Percentiles rank a stretch among this genome's conserved stretches.
phyloP scores from a whole-genome alignment of 2,329 filamentous ascomycete species.

The Hymenoscyphus salicellus region DNA sequence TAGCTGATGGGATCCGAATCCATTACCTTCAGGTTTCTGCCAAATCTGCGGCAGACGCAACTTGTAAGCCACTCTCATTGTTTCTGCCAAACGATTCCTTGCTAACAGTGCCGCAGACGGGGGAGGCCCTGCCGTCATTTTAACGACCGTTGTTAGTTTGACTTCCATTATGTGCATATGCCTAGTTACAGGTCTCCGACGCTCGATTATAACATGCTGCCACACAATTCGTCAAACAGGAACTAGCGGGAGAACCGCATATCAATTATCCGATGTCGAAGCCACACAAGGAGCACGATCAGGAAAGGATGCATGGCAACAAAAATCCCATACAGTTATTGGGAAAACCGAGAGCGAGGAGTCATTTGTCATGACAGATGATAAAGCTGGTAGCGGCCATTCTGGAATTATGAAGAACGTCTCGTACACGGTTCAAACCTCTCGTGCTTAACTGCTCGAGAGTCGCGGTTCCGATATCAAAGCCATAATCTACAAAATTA shows the following conservation, averaged over 20 bases:
- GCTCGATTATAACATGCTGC: slow-evolving; percentile 1
- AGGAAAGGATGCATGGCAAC: neutral
- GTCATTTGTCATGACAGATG: neutral
- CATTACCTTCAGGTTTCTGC: slow-evolving; percentile 1
- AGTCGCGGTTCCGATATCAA: neutral
- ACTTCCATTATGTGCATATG: slow-evolving; percentile 3
- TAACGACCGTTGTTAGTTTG: slow-evolving; percentile 4
- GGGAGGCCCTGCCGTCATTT: neutral
- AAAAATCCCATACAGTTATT: neutral
- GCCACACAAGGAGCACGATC: neutral
- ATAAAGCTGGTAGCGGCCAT: neutral
- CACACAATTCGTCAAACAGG: neutral
- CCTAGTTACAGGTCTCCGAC: slow-evolving; percentile 5
- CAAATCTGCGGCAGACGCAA: neutral
- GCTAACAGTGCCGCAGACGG: neutral
- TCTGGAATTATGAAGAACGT: neutral
- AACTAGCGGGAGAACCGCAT: neutral
- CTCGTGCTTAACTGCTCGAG: neutral
- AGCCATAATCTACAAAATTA: neutral
- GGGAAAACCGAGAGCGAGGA: slow-evolving; percentile 5
- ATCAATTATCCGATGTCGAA: slow-evolving; percentile 1
- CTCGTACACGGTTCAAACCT: neutral
- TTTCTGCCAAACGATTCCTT: neutral
- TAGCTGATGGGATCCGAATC: neutral
- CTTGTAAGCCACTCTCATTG: neutral